Evolutionary conservation across 257 asterid genomes (phyloP), one percentile per base, ranked within the genome.

Genomic region (Fraxinus excelsior): DNA sequence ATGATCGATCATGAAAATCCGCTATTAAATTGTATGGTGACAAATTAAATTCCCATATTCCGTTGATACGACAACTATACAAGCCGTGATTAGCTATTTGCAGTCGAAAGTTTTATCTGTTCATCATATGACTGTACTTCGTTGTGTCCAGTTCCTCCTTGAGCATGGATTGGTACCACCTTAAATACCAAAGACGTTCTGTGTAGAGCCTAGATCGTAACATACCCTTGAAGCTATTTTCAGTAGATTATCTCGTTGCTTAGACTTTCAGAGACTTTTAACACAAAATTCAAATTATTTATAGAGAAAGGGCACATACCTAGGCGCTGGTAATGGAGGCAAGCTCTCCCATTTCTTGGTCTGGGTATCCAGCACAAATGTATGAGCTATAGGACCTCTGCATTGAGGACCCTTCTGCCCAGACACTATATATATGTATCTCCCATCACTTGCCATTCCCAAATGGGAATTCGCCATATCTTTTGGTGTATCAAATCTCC

Each of bases 341-440:
- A 91, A 80, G 76, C 53, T 78, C 76, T 76, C 84, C 96, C 96
- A 92, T 69, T 80, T 86, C 77, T 67, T 85, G 3, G 90, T 90
- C 73, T 81, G 66, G 0, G 90, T 88, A 73, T 92, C 97, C 21
- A 92, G 78, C 76, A 84, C 96, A 82, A 87, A 90, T 6, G 91
- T 71, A 49, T 62, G 84, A 75, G 92, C 70, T 9, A 82, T 80
- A 72, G 96, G 88, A 38, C 79, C 84, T 70, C 91, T 80, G 75
- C 97, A 92, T 69, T 92, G 96, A 7, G 94, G 90, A 51, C 97
- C 97, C 72, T 72, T 75, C 77, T 92, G 97, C 67, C 97, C 97
- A 3, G 94, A 76, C 18, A 92, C 81, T 65, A 92, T 37, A 79
- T 87, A 90, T 60, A 89, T 78, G 74, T 87, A 92, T 87, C 97